Conservation (phyloP, 352 stramenopile genomes). For the Globisporangium emineosum region DNA sequence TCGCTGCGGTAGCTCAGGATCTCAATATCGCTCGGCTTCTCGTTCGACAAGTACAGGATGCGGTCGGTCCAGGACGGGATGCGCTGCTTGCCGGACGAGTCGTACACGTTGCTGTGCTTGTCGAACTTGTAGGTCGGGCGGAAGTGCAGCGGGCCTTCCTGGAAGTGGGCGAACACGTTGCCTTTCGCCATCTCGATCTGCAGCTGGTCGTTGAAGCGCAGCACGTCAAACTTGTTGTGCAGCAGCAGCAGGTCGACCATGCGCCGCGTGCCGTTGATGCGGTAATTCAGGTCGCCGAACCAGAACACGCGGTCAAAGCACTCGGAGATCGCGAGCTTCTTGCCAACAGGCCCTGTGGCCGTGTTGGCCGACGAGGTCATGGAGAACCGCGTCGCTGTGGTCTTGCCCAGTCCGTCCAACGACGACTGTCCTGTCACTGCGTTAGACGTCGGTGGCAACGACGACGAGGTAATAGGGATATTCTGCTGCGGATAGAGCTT, state of each 20-base stretch:
- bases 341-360: neutral
- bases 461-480: neutral
- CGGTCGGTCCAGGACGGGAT: constrained; percentile 97
- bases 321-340: constrained; percentile 38
- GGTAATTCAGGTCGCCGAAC: constrained; percentile 94
- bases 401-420: constrained; percentile 29
- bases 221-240: constrained; percentile 65
- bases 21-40: constrained; percentile 44
- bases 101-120: constrained; percentile 89
- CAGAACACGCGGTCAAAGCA: constrained; percentile 92
- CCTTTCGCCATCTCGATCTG: constrained; percentile 71
- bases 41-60: constrained; percentile 81
- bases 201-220: constrained; percentile 93
- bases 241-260: constrained; percentile 81
- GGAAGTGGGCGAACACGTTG: constrained; percentile 86
- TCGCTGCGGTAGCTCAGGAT: constrained; percentile 66
- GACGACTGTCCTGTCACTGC: constrained; percentile 6
- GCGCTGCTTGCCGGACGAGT: constrained; percentile 93
- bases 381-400: constrained; percentile 29
- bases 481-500: constrained; percentile 26
- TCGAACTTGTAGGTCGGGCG: constrained; percentile 97
- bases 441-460: neutral
- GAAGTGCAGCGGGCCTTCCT: constrained; percentile 91
- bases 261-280: constrained; percentile 88
- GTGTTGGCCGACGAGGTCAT: constrained; percentile 12